Base-by-base conservation (phyloP, 495 filamentous ascomycete genomes). In the Margaritispora aquatica region DNA sequence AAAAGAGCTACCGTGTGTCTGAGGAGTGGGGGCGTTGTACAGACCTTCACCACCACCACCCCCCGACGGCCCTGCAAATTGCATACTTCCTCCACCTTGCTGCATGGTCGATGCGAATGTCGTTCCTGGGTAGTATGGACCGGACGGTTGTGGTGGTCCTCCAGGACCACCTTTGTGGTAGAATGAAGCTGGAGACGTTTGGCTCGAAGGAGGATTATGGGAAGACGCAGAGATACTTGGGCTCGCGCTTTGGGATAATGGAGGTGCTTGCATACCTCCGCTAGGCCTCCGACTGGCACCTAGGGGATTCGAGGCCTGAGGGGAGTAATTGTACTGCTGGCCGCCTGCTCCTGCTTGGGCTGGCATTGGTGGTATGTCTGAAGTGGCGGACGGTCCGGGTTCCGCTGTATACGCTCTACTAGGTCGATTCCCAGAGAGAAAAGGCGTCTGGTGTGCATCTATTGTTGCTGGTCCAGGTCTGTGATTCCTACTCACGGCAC, bases 191-290 rank as follows among this genome's bases (percentile, higher is more conserved):
- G 79, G 80, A 8, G 80, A 82, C 1, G 68, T 71, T 21, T 74
- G 80, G 22, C 76, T 77, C 48, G 74, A 71, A 15, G 75, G 76
- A 36, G 57, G 62, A 51, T 75, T 79, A 56, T 73, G 78, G 9
- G 71, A 75, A 4, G 80, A 79, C 22, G 77, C 73, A 10, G 81
- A 75, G 21, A 79, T 80, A 17, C 73, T 79, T 1, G 83, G 82
- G 57, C 81, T 85, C 11, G 75, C 74, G 59, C 80, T 81, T 66
- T 80, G 79, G 0, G 82, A 82, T 1, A 61, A 60, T 20, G 68
- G 61, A 41, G 67, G 62, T 3, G 69, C 73, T n/a, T 70, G 69
- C 54, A 69, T 71, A 10, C 68, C 66, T 21, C 51, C 55, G 63
- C 79, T 80, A 21, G 72, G 63, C 29, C 74, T 66, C 54, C 75